A percentile compares a stretch with the other conserved stretches of the same genome.
Conservation (phyloP, 2,329 filamentous ascomycete species). For the Ophiostoma ips region DNA sequence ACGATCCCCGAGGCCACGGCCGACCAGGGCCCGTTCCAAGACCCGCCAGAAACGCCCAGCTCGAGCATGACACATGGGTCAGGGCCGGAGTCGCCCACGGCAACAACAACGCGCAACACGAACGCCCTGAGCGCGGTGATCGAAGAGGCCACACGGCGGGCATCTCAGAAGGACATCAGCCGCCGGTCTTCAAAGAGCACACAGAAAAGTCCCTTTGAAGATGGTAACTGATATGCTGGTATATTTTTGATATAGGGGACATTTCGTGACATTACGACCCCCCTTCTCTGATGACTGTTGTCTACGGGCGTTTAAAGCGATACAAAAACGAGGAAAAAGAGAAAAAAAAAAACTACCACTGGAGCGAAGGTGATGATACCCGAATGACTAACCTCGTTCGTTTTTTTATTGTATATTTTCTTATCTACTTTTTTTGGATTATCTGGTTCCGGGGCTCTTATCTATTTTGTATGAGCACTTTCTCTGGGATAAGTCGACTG, state of each 20-base stretch:
- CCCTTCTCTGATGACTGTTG: neutral
- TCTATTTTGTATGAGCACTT: neutral
- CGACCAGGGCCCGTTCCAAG: conserved; percentile 47
- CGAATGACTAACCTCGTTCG: neutral
- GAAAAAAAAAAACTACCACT: neutral
- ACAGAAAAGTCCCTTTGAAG: conserved; percentile 38
- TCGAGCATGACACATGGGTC: neutral
- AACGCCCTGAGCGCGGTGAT: conserved; percentile 41
- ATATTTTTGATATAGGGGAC: neutral
- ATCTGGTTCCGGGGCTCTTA: neutral
- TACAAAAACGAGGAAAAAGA: neutral
- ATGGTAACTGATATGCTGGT: conserved; percentile 26
- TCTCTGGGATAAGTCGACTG: neutral
- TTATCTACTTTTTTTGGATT: neutral
- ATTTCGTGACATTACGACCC: neutral
- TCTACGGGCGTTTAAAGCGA: neutral
- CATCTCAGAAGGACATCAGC: conserved; percentile 23
- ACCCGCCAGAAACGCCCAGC: conserved; percentile 27
- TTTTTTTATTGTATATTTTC: neutral
- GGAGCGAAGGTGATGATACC: neutral
- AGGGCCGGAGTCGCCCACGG: conserved; percentile 10
- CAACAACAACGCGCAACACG: conserved; percentile 23
- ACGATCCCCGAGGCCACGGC: conserved; percentile 38
- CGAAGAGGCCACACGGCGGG: conserved; percentile 34
- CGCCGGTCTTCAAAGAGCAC: conserved; percentile 19